Evolutionary conservation across 305 asterid species (phyloP).

Genomic region (Ilex paraguariensis): DNA sequence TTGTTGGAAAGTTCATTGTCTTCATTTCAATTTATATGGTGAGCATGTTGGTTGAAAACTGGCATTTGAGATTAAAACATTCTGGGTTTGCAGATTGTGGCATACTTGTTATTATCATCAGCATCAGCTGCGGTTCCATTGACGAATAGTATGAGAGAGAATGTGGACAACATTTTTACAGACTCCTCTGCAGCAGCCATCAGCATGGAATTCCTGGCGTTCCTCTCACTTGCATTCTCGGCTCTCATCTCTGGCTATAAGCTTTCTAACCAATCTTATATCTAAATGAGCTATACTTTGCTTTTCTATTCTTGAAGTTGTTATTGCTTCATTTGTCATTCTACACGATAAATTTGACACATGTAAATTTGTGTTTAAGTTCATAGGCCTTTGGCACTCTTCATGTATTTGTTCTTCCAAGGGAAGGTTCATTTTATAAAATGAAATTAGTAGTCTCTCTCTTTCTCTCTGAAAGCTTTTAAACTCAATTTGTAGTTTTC

Average conservation of each 20-base stretch:
- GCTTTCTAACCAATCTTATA: slow-evolving; percentile 58
- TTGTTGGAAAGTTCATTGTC: too few relatives aligned
- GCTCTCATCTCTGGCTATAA: slow-evolving; percentile 73
- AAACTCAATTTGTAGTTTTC: too few relatives aligned
- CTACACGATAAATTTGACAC: neutral
- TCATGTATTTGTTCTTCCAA: too few relatives aligned
- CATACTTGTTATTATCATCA: slow-evolving; percentile 72
- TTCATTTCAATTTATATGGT: too few relatives aligned
- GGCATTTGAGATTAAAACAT: too few relatives aligned
- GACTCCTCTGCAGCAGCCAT: slow-evolving; percentile 78
- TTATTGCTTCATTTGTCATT: slow-evolving; percentile 2
- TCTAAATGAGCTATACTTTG: slow-evolving; percentile 26
- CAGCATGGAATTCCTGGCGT: slow-evolving; percentile 75
- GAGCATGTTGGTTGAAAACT: too few relatives aligned
- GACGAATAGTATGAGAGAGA: slow-evolving; percentile 68
- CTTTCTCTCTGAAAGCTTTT: too few relatives aligned
- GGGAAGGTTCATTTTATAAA: neutral
- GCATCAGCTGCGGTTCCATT: slow-evolving; percentile 82
- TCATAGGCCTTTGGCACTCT: too few relatives aligned
- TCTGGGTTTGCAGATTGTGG: slow-evolving; percentile 26
- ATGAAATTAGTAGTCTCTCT: too few relatives aligned
- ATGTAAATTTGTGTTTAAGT: neutral
- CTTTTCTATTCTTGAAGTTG: neutral
- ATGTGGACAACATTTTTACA: slow-evolving; percentile 69
- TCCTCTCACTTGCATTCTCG: slow-evolving; percentile 60